Percentiles rank a stretch among this genome's conserved stretches.
Evolutionary conservation across 768 basidiomycete genomes (phyloP).

Genomic region (Dendrothele bispora): DNA sequence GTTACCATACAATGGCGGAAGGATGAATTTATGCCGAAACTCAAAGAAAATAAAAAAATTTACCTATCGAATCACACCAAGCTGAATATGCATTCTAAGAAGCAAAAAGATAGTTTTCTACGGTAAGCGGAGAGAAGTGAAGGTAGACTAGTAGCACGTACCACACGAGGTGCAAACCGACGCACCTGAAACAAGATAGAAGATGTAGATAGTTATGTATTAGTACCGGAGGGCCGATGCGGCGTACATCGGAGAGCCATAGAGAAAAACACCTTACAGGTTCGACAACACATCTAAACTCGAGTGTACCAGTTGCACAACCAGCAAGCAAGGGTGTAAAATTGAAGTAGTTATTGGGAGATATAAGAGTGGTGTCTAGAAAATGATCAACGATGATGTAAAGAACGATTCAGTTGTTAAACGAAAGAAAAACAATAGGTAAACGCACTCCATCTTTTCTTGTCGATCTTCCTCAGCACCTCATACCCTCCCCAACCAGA

Average conservation of each 20-base stretch:
- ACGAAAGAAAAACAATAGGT: conserved; percentile 2
- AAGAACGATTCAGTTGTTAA: no score
- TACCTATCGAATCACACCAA: conserved; percentile 75
- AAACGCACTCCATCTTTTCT: conserved; percentile 65
- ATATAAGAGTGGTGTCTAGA: conserved; percentile 64
- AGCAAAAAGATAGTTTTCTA: no score
- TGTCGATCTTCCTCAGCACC: conserved; percentile 64
- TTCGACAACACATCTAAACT: conserved; percentile 79
- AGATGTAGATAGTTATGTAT: background rate
- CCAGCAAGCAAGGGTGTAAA: conserved; percentile 68
- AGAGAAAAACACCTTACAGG: conserved; percentile 48
- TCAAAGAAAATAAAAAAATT: no score
- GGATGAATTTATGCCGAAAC: no score
- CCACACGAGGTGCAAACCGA: conserved; percentile 55
- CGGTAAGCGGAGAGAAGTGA: background rate
- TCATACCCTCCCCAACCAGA: conserved; percentile 83
- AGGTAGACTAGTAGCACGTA: conserved; percentile 25
- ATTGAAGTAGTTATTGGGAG: conserved; percentile 69
- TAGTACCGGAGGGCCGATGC: background rate
- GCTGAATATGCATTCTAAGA: conserved; percentile 64
- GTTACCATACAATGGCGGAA: no score
- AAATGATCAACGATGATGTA: background rate
- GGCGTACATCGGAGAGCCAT: background rate
- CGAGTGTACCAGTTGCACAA: conserved; percentile 80
- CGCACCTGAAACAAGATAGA: conserved; percentile 40